These are phyloP conservation scores for Arthrobotrys sphaeroides DNA, from an alignment of 2,329 filamentous ascomycete genomes.

Conservation along the genomic window DNA sequence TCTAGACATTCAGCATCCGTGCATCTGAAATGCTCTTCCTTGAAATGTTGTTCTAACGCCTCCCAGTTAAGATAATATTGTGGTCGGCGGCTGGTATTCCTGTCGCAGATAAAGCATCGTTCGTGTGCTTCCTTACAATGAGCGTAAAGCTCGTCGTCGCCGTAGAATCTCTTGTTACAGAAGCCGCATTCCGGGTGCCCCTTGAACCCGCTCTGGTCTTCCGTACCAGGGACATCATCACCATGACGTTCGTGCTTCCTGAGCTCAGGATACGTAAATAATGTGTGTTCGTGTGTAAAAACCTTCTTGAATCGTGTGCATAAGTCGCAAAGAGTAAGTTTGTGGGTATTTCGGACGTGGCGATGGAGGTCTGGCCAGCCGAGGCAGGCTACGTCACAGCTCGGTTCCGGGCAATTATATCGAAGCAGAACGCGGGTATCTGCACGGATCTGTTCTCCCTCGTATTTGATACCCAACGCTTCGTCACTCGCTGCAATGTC, in stretches of 20 bases:
- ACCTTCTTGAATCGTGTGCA: conserved; percentile 96
- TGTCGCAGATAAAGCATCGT: conserved; percentile 91
- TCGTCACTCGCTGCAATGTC: conserved; percentile 83
- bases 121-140: conserved; percentile 96
- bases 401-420: conserved; percentile 90
- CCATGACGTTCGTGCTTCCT: conserved; percentile 88
- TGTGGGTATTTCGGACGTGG: conserved; percentile 82
- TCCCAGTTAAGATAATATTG: conserved; percentile 94
- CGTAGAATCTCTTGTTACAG: conserved; percentile 90
- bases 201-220: conserved; percentile 94
- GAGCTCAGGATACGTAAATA: conserved; percentile 83
- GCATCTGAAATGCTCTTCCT: conserved; percentile 86
- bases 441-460: conserved; percentile 86
- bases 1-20: conserved; percentile 86
- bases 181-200: conserved; percentile 95
- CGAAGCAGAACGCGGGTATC: conserved; percentile 87
- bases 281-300: conserved; percentile 95
- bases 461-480: conserved; percentile 90
- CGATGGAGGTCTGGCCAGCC: conserved; percentile 81
- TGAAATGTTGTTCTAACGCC: conserved; percentile 84
- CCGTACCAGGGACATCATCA: conserved; percentile 86
- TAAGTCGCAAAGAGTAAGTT: conserved; percentile 81
- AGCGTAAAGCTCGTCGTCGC: conserved; percentile 90
- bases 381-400: conserved; percentile 85
- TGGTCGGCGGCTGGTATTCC: conserved; percentile 72